Conservation (phyloP, 305 asterid species). For the Ajuga reptans region DNA sequence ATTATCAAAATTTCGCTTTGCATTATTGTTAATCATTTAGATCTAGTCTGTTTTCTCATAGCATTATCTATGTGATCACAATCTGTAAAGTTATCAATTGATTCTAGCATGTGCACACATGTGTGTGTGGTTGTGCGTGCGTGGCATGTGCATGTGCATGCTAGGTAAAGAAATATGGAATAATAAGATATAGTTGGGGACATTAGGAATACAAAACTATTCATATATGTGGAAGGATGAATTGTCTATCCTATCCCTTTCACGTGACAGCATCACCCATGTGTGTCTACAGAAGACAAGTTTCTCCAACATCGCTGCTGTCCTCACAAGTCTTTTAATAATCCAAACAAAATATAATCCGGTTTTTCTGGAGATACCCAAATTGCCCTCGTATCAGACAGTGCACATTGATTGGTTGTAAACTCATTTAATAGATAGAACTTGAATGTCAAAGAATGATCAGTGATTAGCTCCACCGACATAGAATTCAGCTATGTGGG, state of each 20-base stretch:
- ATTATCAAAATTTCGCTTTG: not conserved
- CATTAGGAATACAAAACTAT: conserved; percentile 3
- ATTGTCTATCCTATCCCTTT: conserved; percentile 21
- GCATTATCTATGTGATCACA: conserved; percentile 9
- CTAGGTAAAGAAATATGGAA: conserved; percentile 21
- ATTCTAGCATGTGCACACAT: conserved; percentile 27
- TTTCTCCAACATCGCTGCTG: conserved; percentile 20
- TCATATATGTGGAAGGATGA: not conserved
- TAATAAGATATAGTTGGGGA: conserved; percentile 3
- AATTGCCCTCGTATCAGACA: conserved; percentile 2
- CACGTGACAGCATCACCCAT: conserved; percentile 42
- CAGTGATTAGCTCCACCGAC: conserved; percentile 35
- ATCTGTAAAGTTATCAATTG: conserved; percentile 29
- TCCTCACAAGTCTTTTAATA: not conserved
- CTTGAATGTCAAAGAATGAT: not conserved
- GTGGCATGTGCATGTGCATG: conserved; percentile 31
- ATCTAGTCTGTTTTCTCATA: not conserved
- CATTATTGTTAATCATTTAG: not conserved
- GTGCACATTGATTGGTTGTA: conserved; percentile 14
- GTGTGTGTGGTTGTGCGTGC: not conserved
- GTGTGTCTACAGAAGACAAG: conserved; percentile 22
- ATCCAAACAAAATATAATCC: conserved; percentile 9
- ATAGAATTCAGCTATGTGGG: conserved; percentile 7
- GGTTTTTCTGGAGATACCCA: conserved; percentile 3
- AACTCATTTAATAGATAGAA: not conserved